A percentile compares a stretch with the other conserved stretches of the same genome.
Evolutionary conservation across 495 filamentous ascomycete genomes (phyloP).

Genomic region (Amphirosellinia nigrospora): DNA sequence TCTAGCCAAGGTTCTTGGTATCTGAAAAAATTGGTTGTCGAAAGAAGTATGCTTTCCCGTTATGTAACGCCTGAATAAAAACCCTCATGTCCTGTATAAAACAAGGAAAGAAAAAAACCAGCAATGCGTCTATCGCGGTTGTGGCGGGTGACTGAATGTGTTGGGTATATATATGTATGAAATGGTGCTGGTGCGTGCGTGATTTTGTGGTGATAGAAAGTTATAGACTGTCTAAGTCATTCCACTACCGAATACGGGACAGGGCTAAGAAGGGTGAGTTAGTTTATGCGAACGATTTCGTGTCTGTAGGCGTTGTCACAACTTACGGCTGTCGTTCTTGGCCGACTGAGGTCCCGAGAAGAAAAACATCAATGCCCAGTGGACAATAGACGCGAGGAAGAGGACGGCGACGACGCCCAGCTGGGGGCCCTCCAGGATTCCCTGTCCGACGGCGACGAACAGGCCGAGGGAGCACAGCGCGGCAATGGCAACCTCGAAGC

Average conservation of each 20-base stretch:
- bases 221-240: not conserved
- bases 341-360: slow-evolving; percentile 21
- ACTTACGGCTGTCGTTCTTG: slow-evolving; percentile 23
- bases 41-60: not conserved
- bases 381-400: slow-evolving; percentile 21
- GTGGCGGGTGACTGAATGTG: slow-evolving; percentile 8
- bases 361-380: slow-evolving; percentile 26
- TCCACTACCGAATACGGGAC: slow-evolving; percentile 19
- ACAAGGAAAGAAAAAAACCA: slow-evolving; percentile 9
- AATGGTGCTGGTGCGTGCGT: slow-evolving; percentile 4
- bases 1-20: slow-evolving; percentile 23
- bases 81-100: not conserved
- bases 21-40: slow-evolving; percentile 10
- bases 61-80: slow-evolving; percentile 3
- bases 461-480: slow-evolving; percentile 27
- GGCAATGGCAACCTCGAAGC: slow-evolving; percentile 29
- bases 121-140: slow-evolving; percentile 4
- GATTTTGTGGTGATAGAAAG: not conserved
- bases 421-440: slow-evolving; percentile 19
- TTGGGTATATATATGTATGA: slow-evolving; percentile 10
- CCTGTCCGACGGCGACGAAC: slow-evolving; percentile 23
- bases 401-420: slow-evolving; percentile 23
- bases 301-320: not conserved
- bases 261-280: slow-evolving; percentile 13
- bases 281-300: not conserved